These are phyloP conservation scores for Blastocystis sp. DNA, from an alignment of 352 stramenopile species.

Conservation along the genomic window DNA sequence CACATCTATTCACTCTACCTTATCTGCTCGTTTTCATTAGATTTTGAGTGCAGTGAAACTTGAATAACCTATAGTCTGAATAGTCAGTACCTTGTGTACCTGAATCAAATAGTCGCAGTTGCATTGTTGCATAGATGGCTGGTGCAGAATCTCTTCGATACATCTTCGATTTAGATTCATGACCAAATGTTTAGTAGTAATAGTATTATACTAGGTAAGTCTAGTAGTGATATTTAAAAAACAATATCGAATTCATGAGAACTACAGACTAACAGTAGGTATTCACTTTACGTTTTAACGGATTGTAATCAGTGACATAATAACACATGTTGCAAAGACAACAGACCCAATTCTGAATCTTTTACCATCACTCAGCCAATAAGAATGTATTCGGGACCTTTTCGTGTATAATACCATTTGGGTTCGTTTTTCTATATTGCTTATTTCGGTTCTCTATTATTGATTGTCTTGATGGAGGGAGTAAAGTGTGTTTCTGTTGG, in stretches of 20 bases:
- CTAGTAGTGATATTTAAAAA: too few species aligned
- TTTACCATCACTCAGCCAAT: too few species aligned
- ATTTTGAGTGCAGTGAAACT: background rate
- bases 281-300: too few species aligned
- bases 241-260: too few species aligned
- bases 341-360: too few species aligned
- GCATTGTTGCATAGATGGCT: background rate
- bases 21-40: background rate
- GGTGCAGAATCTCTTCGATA: background rate
- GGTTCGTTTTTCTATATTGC: background rate
- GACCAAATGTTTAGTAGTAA: too few species aligned
- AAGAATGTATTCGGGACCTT: background rate
- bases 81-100: background rate
- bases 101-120: slow-evolving; percentile 1
- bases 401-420: background rate
- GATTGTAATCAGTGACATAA: too few species aligned
- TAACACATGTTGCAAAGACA: too few species aligned
- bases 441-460: background rate
- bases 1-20: background rate
- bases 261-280: too few species aligned
- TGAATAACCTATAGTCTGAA: background rate
- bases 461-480: slow-evolving; percentile 28
- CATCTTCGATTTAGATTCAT: background rate
- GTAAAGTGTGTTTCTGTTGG: slow-evolving; percentile 63
- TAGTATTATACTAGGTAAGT: too few species aligned